These are phyloP conservation scores for Hydrangea macrophylla DNA, from an alignment of 148 eudicot species.

Conservation along the genomic window DNA sequence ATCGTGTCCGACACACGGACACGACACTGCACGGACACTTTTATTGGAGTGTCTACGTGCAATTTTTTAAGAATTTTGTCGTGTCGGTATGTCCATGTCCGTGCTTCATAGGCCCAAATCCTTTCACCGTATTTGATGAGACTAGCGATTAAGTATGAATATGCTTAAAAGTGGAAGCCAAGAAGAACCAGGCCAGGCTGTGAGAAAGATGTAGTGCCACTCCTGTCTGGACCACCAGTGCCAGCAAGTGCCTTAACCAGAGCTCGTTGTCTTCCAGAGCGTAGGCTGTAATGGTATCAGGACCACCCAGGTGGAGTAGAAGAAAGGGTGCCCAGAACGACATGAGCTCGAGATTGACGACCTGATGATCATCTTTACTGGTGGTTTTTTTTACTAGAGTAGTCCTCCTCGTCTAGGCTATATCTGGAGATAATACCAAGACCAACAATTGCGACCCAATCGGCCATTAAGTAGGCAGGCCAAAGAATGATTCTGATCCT, in stretches of 20 bases:
- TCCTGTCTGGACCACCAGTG: slow-evolving; percentile 25
- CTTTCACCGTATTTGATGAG: slow-evolving; percentile 43
- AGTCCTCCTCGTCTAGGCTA: background rate
- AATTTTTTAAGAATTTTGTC: too few relatives aligned
- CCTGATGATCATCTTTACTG: too few relatives aligned
- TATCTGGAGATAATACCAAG: slow-evolving; percentile 30
- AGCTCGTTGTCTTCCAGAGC: slow-evolving; percentile 42
- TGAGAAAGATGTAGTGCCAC: slow-evolving; percentile 29
- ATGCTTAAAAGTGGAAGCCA: slow-evolving; percentile 24
- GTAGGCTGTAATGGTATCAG: slow-evolving; percentile 34
- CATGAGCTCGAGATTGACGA: slow-evolving; percentile 9
- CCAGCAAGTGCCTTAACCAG: slow-evolving; percentile 44
- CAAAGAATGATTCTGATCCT: slow-evolving; percentile 26
- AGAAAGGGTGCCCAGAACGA: slow-evolving; percentile 40
- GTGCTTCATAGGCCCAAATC: too few relatives aligned
- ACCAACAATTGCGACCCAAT: slow-evolving; percentile 25
- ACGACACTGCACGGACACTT: too few relatives aligned
- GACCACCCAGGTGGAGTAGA: slow-evolving; percentile 35
- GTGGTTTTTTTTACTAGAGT: too few relatives aligned
- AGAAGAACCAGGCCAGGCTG: slow-evolving; percentile 28
- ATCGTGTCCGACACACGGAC: too few relatives aligned
- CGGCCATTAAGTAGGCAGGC: slow-evolving; percentile 36
- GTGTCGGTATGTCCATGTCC: too few relatives aligned
- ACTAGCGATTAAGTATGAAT: slow-evolving; percentile 29
- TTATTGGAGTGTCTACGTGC: too few relatives aligned